Base-by-base conservation (phyloP, 805 yeast genomes). In the Starmera quercuum region DNA sequence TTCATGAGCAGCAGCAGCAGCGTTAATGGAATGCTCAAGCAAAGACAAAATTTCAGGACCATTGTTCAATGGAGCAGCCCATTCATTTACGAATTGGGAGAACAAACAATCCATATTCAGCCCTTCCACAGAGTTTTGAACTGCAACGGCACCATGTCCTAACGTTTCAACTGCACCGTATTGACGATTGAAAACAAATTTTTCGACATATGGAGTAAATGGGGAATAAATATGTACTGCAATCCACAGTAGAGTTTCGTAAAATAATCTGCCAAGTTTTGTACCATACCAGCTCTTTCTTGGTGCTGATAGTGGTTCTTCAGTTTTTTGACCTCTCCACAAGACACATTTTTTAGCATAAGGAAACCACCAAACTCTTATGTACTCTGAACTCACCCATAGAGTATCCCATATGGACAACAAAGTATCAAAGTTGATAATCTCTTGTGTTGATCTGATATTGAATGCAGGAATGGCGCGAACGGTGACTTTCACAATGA, bases 301-400 rank as follows among this genome's bases (percentile, higher is more conserved):
- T 20, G 92, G 85, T 3, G 61, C 64, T 5, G 83, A 70, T 30
- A 74, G 59, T 1, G 79, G 71, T 24, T 80, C 83, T 18, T 63
- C 61, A 1, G 95, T 75, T 53, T 85, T 85, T 17, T 73, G 62
- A 25, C 95, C 97, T 52, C 94, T 74, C 97, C 97, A 90, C 31
- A 87, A 64, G 21, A 87, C 77, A 64, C 95, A 84, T 51, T 81
- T 81, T 33, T 75, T 73, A 13, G 92, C 69, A 57, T 90, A 92
- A 2, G 98, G 97, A 58, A 83, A 92, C 97, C 97, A 92, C 97
- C 97, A 90, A 32, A 87, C 75, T 43, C 97, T 75, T 30, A 87
- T 81, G 51, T 77, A 90, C 60, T 90, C 98, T n/a, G 86, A 71
- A 30, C 85, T 77, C 4, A 83, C 74, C 95, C 97, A 90, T 29